Conservation (phyloP, 2,329 filamentous ascomycete genomes). For the Aspergillus ibericus region DNA sequence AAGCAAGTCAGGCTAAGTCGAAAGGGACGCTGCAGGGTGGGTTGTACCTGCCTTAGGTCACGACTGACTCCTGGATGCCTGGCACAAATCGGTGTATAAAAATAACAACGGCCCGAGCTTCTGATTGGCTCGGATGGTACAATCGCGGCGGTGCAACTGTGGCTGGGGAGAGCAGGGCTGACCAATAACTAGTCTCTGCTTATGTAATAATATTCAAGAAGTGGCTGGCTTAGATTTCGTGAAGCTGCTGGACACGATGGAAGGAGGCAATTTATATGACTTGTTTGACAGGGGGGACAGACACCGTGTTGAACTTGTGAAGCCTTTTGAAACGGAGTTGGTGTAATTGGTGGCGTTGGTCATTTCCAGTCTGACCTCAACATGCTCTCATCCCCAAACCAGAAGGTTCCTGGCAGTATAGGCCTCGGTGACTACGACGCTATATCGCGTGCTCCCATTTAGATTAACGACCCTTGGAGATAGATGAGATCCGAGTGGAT, state of each 20-base stretch:
- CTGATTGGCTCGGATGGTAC: slow-evolving; percentile 17
- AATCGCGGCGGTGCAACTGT: neutral
- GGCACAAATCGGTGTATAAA: slow-evolving; percentile 1
- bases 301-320: neutral
- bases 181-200: neutral
- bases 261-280: neutral
- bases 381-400: neutral
- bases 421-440: slow-evolving; percentile 12
- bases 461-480: neutral
- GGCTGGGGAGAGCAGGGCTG: slow-evolving; percentile 16
- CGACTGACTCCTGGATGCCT: slow-evolving; percentile 12
- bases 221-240: neutral
- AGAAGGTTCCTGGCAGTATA: slow-evolving; percentile 5
- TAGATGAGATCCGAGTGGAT: neutral
- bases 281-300: neutral
- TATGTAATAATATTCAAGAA: slow-evolving; percentile 7
- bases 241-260: neutral
- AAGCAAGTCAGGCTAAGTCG: neutral
- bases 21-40: slow-evolving; percentile 23
- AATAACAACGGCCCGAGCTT: slow-evolving; percentile 21
- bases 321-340: neutral
- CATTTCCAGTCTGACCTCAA: slow-evolving; percentile 16
- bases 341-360: slow-evolving; percentile 14
- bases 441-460: neutral
- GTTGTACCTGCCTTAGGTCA: slow-evolving; percentile 20